A percentile compares a stretch with the other conserved stretches of the same genome.
Conservation (phyloP, 768 basidiomycete genomes). For the Amanita brunnescens region DNA sequence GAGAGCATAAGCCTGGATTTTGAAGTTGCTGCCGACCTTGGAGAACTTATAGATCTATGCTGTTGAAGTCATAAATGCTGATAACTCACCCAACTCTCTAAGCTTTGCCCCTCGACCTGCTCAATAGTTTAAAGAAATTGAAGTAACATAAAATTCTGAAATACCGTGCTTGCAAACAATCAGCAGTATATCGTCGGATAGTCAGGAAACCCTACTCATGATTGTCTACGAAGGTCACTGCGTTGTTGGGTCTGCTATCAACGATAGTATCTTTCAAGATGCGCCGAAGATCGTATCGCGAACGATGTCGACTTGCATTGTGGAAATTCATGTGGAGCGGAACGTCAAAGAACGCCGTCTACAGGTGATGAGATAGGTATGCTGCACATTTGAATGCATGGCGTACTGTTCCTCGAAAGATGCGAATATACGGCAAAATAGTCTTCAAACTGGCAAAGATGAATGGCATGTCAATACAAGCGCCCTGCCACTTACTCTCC, state of each 20-base stretch:
- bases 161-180: constrained; percentile 43
- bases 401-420: constrained; percentile 58
- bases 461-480: background rate
- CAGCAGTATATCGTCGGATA: background rate
- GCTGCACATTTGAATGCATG: background rate
- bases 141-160: constrained; percentile 4
- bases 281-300: constrained; percentile 64
- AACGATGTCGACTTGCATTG: constrained; percentile 60
- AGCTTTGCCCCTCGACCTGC: constrained; percentile 55
- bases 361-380: constrained; percentile 1
- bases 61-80: background rate
- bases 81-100: constrained; percentile 75
- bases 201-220: constrained; percentile 55
- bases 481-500: constrained; percentile 37
- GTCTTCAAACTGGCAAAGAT: constrained; percentile 31
- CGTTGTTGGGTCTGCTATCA: constrained; percentile 60
- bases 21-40: constrained; percentile 65
- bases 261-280: constrained; percentile 68
- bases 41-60: background rate
- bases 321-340: constrained; percentile 82
- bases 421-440: constrained; percentile 50
- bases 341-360: constrained; percentile 89
- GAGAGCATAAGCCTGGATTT: constrained; percentile 74
- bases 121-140: background rate
- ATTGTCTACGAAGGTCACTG: constrained; percentile 88